Percentiles rank a stretch among this genome's conserved stretches.
These are phyloP conservation scores for Digitaria exilis DNA, from an alignment of 202 grass and related monocot genomes.

Conservation along the genomic window DNA sequence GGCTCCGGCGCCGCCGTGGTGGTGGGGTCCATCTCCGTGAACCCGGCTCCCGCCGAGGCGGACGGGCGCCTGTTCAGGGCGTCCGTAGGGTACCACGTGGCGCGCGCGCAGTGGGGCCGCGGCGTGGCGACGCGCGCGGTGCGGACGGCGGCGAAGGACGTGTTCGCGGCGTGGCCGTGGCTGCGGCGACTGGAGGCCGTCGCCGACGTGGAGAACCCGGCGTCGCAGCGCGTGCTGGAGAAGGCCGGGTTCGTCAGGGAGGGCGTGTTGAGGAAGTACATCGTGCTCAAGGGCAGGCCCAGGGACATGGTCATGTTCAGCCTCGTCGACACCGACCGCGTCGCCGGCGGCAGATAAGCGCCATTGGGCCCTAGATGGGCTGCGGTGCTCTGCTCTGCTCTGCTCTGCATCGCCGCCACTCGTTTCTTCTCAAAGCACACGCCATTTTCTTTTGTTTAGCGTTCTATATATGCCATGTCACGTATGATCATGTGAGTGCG, in stretches of 20 bases:
- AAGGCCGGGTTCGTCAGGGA: slow-evolving; percentile 81
- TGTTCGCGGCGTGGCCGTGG: slow-evolving; percentile 50
- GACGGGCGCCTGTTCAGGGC: slow-evolving; percentile 39
- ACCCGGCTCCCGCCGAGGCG: slow-evolving; percentile 19
- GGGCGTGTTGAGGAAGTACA: slow-evolving; percentile 60
- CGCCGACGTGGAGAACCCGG: slow-evolving; percentile 73
- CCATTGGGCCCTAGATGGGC: not conserved
- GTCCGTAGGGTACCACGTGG: slow-evolving; percentile 71
- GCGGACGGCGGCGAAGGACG: slow-evolving; percentile 16
- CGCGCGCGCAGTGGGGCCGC: slow-evolving; percentile 62
- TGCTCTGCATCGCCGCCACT: not conserved
- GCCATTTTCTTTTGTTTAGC: not conserved
- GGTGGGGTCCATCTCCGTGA: slow-evolving; percentile 69
- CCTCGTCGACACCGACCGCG: slow-evolving; percentile 31
- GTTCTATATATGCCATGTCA: not conserved
- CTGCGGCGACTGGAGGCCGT: slow-evolving; percentile 70
- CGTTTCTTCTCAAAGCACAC: not conserved
- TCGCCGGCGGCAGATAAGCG: not conserved
- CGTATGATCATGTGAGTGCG: not conserved
- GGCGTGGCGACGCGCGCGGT: slow-evolving; percentile 58
- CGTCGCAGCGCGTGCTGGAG: slow-evolving; percentile 86
- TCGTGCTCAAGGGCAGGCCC: slow-evolving; percentile 61
- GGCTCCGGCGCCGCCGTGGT: slow-evolving; percentile 48
- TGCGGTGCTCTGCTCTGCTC: not conserved
- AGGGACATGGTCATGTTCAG: slow-evolving; percentile 90